Base-by-base conservation (phyloP, 352 stramenopile genomes). In the Globisporangium barbulae region DNA sequence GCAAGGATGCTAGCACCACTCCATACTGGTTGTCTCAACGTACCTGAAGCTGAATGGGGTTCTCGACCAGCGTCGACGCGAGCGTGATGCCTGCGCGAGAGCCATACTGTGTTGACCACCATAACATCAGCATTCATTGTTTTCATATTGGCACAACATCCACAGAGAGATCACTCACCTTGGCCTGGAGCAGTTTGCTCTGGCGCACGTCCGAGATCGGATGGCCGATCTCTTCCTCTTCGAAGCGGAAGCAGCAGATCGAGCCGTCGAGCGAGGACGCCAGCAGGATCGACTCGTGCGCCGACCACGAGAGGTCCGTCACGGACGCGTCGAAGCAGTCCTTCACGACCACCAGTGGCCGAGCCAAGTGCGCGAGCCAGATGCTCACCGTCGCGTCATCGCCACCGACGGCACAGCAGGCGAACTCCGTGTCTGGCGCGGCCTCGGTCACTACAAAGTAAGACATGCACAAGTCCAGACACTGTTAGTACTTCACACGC, bases 321-420 rank as follows among this genome's bases (percentile, higher is more conserved):
- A 96, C 88, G 1, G 81, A 83, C 31, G 88, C 78, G 28, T 96
- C 81, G 62, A 96, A 96, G 60, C 88, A 94, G 65, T 91, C 78
- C 47, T 90, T 90, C 56, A 96, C 73, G 28, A 93, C 88, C 0
- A 83, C 81, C 6, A 96, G 64, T 8, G 88, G 88, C 2, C 88
- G 81, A 35, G 85, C 72, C 41, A 92, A 67, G 62, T 96, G 83
- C 25, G 88, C 83, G 12, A 94, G 70, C 88, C 88, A 96, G 42
- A 96, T 89, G 53, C 83, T 96, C 31, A 96, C 78, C 28, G 88
- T 93, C 33, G 85, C 86, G 45, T 96, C 88, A 17, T 96, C 83
- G 4, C 84, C 81, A 28, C 88, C 88, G 9, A 96, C 72, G 2
- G 85, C 88, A 69, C 88, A 96, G 47, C 88, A 96, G 12, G 88